Conservation (phyloP, 805 yeast species). For the Pichia deserticola region DNA sequence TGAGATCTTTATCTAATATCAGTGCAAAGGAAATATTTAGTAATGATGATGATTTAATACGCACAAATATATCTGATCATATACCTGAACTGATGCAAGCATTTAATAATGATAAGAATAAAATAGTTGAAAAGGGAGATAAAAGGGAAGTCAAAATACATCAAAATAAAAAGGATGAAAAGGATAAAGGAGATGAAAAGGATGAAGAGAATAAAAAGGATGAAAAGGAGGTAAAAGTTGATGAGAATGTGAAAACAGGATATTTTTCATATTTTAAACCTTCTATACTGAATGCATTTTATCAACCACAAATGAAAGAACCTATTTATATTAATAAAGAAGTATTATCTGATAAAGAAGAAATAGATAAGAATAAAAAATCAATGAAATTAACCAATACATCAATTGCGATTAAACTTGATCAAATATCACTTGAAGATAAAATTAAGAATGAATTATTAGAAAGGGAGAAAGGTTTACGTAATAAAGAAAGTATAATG, state of each 20-base stretch:
- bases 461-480: conserved; percentile 10
- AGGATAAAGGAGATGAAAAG: background rate
- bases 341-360: background rate
- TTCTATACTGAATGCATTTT: conserved; percentile 16
- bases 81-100: conserved; percentile 62
- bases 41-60: conserved; percentile 9
- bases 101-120: conserved; percentile 24
- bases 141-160: conserved; percentile 39
- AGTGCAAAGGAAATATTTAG: conserved; percentile 8
- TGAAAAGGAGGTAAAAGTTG: background rate
- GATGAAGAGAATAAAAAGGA: background rate
- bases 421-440: conserved; percentile 4
- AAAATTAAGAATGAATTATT: conserved; percentile 9
- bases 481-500: background rate
- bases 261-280: conserved; percentile 8
- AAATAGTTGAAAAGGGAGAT: too few relatives aligned
- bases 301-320: conserved; percentile 19
- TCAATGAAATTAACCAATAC: background rate
- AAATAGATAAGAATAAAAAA: background rate
- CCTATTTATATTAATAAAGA: conserved; percentile 18
- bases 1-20: background rate
- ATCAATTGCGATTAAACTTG: conserved; percentile 1
- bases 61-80: conserved; percentile 52
- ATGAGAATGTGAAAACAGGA: background rate
- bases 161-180: conserved; percentile 20